Evolutionary conservation across 1,139 yeast genomes (phyloP).

Genomic region (Debaryomyces robertsiae): DNA sequence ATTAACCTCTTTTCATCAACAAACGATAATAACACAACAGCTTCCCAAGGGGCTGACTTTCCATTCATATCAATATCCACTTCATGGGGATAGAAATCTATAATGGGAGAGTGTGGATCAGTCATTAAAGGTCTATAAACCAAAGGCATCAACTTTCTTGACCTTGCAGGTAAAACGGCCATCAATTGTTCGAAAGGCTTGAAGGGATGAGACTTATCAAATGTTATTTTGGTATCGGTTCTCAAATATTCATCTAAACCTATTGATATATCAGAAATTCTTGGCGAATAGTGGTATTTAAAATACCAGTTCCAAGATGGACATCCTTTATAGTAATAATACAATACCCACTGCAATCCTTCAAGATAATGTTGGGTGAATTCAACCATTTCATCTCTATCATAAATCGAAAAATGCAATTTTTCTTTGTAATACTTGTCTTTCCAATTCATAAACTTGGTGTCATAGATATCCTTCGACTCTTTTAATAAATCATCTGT

Average conservation of each 20-base stretch:
- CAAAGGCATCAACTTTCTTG: conserved; percentile 76
- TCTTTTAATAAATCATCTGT: conserved; percentile 64
- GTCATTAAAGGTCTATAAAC: conserved; percentile 82
- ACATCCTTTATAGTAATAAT: conserved; percentile 85
- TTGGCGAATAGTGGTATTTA: conserved; percentile 86
- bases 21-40: conserved; percentile 92
- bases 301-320: conserved; percentile 96
- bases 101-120: conserved; percentile 85
- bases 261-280: conserved; percentile 78
- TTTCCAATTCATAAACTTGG: conserved; percentile 81
- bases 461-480: conserved; percentile 65
- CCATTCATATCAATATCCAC: conserved; percentile 93
- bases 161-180: conserved; percentile 97
- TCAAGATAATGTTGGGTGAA: conserved; percentile 85
- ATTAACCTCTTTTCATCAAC: conserved; percentile 81
- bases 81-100: conserved; percentile 86
- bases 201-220: conserved; percentile 77
- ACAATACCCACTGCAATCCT: conserved; percentile 95
- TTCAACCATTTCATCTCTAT: conserved; percentile 57
- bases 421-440: conserved; percentile 78
- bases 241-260: conserved; percentile 61
- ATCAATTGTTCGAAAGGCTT: conserved; percentile 94
- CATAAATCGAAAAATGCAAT: conserved; percentile 62
- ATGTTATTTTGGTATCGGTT: conserved; percentile 49
- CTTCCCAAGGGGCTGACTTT: conserved; percentile 97